Base-by-base conservation (phyloP, 2,329 filamentous ascomycete genomes). In the Phaeosphaeriaceae sp. region DNA sequence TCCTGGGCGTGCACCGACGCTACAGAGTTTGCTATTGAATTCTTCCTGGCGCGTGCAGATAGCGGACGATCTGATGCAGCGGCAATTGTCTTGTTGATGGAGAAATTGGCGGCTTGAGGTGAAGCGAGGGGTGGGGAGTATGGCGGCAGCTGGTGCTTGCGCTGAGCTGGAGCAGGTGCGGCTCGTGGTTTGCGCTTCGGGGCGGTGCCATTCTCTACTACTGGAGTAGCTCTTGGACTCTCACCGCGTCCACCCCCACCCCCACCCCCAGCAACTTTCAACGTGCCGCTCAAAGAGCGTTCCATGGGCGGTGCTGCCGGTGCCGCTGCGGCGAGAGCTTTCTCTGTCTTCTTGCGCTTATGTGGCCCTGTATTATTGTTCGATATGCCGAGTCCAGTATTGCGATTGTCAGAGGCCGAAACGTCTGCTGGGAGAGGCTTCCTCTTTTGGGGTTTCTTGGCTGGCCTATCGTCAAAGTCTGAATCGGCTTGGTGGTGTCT, bases 321-420 rank as follows among this genome's bases (percentile, higher is more conserved):
- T 21, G 46, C 51, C n/a, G 61, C 61, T 38, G 70, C 74, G 12
- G 67, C 63, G 16, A 73, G 60, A 9, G 69, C 66, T 56, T 90
- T 90, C 63, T 96, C 91, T 2, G 90, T 86, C 75, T 92, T 95
- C 58, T 92, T 86, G 64, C 90, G 83, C 76, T 96, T 96, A 2
- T 86, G 79, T 26, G 75, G 74, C 21, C 82, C 80, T 16, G 79
- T 65, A 8, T 81, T 79, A 52, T 84, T 83, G 39, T 83, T 80
- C 18, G 61, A 61, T 50, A 90, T 88, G 33, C 87, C 88, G 29
- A 90, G 75, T 2, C 88, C 88, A 29, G 87, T 75, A 41, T 77
- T 68, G 17, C 74, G 72, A 20, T 60, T 58, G 30, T 74, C 72
- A 15, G 61, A 46, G 36, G 71, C 76, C 17, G 71, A 68, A 29